Base-by-base conservation (phyloP, 202 grass and related monocot species). In the Hordeum pubiflorum region DNA sequence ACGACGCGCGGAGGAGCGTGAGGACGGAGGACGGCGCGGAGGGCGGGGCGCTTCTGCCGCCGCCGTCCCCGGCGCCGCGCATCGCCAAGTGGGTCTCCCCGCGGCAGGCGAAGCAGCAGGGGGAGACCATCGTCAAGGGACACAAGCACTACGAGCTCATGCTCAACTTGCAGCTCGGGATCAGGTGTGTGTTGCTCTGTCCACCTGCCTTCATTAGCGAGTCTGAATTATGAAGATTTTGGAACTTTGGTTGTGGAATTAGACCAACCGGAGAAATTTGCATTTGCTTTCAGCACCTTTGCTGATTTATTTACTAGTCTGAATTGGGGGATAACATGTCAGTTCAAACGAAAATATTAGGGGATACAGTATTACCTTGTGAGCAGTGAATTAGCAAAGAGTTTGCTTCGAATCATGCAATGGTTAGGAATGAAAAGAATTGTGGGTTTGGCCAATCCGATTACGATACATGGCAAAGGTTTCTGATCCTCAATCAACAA, bases 101-200 rank as follows among this genome's bases (percentile, higher is more conserved):
- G 0, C 78, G 12, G 56, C 66, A 68, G 57, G 29, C 68, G 13
- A 96, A 91, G 83, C 89, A 37, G 10, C 96, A 99, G 72, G 96
- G 96, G 21, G 85, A 86, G 69, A 95, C 85, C 82, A 99, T 99
- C 66, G 86, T 83, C 75, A 96, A 90, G 76, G 96, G 92, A 17
- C 96, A 99, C 83, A 99, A 99, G 83, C 86, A 96, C 81, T 99
- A 99, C 80, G 90, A 90, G 73, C 92, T 99, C 14, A 99, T 99
- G 92, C 91, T 99, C 58, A 99, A 99, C 72, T 79, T 99, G 89
- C 92, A 99, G 79, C 96, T 99, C 9, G 96, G 96, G 20, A 91
- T 99, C 83, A 99, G 96, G 96, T 99, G 70, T 17, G 9, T 17
- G 40, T 63, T 15, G 23, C 33, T 13, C 27, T 29, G 27, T 29